Conservation (phyloP, 139 green algal species). For the Picochlorum sp. region DNA sequence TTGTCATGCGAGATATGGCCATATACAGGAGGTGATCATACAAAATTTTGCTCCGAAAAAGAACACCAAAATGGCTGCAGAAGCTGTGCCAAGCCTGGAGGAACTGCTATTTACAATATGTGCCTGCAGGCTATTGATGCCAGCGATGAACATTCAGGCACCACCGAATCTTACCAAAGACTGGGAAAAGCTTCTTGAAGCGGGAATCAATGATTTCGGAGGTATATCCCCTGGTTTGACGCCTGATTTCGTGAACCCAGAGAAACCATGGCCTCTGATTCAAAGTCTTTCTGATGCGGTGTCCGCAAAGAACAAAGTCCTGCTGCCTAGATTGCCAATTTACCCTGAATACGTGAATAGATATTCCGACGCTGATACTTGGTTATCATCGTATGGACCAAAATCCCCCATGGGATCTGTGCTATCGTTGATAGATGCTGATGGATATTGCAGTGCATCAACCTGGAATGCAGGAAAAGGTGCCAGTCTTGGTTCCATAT, state of each 20-base stretch:
- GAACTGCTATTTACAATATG: conserved; percentile 70
- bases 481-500: neutral
- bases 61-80: conserved; percentile 54
- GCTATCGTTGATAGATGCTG: conserved; percentile 29
- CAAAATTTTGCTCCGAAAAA: conserved; percentile 78
- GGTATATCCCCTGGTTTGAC: conserved; percentile 72
- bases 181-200: conserved; percentile 57
- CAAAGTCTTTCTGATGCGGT: conserved; percentile 46
- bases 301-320: conserved; percentile 43
- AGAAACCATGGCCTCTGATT: conserved; percentile 71
- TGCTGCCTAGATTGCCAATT: conserved; percentile 70
- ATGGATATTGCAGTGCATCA: conserved; percentile 36
- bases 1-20: conserved; percentile 45
- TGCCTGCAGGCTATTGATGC: conserved; percentile 67
- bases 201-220: conserved; percentile 83
- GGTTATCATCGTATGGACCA: conserved; percentile 30
- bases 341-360: conserved; percentile 48
- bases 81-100: conserved; percentile 40
- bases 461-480: conserved; percentile 36
- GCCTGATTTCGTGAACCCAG: conserved; percentile 77
- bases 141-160: conserved; percentile 36
- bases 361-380: conserved; percentile 1
- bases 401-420: conserved; percentile 34
- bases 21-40: conserved; percentile 80
- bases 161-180: conserved; percentile 63